Base-by-base conservation (phyloP, 202 grass and related monocot species). In the Schoenoplectus tabernaemontani region DNA sequence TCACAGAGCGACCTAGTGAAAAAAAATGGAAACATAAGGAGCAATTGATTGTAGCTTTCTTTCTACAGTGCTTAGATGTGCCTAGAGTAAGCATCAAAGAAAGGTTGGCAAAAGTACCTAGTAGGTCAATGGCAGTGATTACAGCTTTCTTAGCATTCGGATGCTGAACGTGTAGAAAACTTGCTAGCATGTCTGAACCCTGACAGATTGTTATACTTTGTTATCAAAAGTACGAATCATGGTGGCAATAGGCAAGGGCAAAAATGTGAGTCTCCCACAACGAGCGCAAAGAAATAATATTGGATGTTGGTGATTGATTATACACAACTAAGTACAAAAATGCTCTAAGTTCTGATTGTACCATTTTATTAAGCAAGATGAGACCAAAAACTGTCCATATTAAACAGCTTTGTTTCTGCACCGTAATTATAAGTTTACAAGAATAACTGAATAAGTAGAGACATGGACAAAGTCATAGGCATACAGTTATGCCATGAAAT, bases 61-160 rank as follows among this genome's bases (percentile, higher is more conserved):
- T 42, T 47, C 15, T 9, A 57, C 28, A 15, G 43, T 50, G 46
- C 15, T 59, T 72, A 64, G 10, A 50, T 73, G 42, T 28, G 5
- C 17, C 24, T 26, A 33, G 38, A 69, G 39, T 44, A 69, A 51
- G 24, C 11, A 80, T 56, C 51, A 68, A 57, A 64, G 23, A 64
- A 66, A 24, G 32, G 36, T 64, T 28, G 51, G 84, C 48, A 13
- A 72, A 84, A 91, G 74, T 74, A 97, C 91, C 94, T 93, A 97
- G 83, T 81, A 97, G 87, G 77, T 97, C 94, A 68, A 97, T 97
- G 62, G 94, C 94, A 78, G 94, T 93, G 85, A 97, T 97, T 67
- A 97, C 89, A 90, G 94, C 94, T 87, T 97, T 89, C 84, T 97
- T 97, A 87, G 94, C 94, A 82, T 91, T 97, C 78, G 91, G 89